Conservation (phyloP, 805 yeast species). For the Kodamaea sagamina region DNA sequence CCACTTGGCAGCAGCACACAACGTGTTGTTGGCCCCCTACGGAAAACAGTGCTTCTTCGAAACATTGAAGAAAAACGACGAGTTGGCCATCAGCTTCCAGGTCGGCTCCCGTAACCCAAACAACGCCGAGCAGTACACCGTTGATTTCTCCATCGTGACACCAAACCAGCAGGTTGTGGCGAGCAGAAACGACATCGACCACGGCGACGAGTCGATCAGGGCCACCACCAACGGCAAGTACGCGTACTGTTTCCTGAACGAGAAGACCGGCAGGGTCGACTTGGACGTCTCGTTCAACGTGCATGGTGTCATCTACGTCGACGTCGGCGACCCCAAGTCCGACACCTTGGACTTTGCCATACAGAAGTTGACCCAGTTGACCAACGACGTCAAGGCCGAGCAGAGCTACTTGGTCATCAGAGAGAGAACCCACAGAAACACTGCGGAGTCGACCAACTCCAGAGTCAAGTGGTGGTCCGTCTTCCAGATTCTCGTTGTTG, state of each 20-base stretch:
- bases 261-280: conserved; percentile 65
- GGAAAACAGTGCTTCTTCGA: conserved; percentile 91
- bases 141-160: conserved; percentile 57
- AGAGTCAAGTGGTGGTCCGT: conserved; percentile 98
- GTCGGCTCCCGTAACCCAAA: conserved; percentile 86
- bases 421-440: conserved; percentile 96
- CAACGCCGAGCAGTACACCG: conserved; percentile 61
- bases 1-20: conserved; percentile 55
- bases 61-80: conserved; percentile 77
- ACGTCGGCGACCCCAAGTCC: conserved; percentile 69
- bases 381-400: conserved; percentile 88
- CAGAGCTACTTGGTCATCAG: conserved; percentile 90
- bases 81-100: conserved; percentile 85
- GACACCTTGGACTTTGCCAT: conserved; percentile 86
- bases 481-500: conserved; percentile 85
- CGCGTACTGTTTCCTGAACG: conserved; percentile 90
- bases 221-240: conserved; percentile 73
- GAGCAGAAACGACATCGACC: conserved; percentile 59
- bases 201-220: conserved; percentile 73
- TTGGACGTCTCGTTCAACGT: conserved; percentile 94
- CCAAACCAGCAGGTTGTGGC: conserved; percentile 52
- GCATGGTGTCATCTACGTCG: conserved; percentile 88
- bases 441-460: conserved; percentile 96
- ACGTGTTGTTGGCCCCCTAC: conserved; percentile 76
- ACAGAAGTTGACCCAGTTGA: conserved; percentile 68